Evolutionary conservation across 257 asterid genomes (phyloP).

Genomic region (Mentha longifolia): DNA sequence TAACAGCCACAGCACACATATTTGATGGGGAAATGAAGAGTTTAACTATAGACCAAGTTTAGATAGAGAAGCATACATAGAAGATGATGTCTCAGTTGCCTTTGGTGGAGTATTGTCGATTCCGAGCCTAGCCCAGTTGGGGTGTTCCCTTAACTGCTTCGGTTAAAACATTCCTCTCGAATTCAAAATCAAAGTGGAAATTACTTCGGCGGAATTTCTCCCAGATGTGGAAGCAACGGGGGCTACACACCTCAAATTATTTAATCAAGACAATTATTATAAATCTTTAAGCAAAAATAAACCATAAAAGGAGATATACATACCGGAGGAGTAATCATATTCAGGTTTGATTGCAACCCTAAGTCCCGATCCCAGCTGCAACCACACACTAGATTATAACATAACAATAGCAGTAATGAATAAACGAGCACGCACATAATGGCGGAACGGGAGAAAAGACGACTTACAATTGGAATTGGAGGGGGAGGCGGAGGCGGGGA

Average conservation of each 20-base stretch:
- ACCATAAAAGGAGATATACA: conserved; percentile 18
- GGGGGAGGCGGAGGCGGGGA: conserved; percentile 54
- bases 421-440: background rate
- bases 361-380: conserved; percentile 68
- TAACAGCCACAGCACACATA: too few relatives aligned
- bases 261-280: conserved; percentile 11
- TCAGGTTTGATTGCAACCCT: conserved; percentile 63
- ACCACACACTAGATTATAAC: conserved; percentile 21
- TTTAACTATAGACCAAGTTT: background rate
- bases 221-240: conserved; percentile 61
- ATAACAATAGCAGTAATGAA: background rate
- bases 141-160: conserved; percentile 85
- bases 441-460: background rate
- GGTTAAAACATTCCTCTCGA: conserved; percentile 81
- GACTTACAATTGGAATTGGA: conserved; percentile 41
- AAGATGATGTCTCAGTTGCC: conserved; percentile 48
- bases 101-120: conserved; percentile 61
- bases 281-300: conserved; percentile 8
- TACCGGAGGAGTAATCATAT: conserved; percentile 70
- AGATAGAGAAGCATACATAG: conserved; percentile 44
- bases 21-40: background rate
- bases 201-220: conserved; percentile 87
- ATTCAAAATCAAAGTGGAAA: conserved; percentile 85
- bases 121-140: conserved; percentile 84
- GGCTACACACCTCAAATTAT: conserved; percentile 58